Conservation (phyloP, 441 rosid genomes). For the Rhodomyrtus psidioides region DNA sequence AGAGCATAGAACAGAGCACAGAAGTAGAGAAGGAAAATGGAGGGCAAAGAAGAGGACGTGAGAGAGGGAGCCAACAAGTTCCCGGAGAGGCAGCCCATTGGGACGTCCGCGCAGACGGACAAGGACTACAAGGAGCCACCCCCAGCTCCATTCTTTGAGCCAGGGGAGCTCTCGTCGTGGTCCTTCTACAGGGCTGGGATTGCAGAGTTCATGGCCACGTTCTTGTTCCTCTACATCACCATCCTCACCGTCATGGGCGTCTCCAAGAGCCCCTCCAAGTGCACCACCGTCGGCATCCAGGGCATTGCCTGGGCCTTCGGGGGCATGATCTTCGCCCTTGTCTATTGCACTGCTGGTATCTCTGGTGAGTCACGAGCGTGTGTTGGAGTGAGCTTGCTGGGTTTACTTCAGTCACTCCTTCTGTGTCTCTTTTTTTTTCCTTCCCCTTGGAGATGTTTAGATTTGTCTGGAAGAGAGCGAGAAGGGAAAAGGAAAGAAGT, state of each 20-base stretch:
- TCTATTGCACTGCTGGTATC: slow-evolving; percentile 64
- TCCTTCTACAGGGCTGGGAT: slow-evolving; percentile 68
- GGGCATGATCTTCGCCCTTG: slow-evolving; percentile 71
- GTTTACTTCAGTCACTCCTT: background rate
- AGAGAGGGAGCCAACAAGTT: slow-evolving; percentile 38
- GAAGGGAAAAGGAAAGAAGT: background rate
- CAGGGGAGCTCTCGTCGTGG: slow-evolving; percentile 62
- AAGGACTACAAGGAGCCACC: slow-evolving; percentile 63
- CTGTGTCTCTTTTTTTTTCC: background rate
- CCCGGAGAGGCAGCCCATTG: slow-evolving; percentile 39
- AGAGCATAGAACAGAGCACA: background rate
- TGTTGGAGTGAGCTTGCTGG: background rate
- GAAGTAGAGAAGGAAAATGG: slow-evolving; percentile 16
- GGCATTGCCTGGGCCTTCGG: slow-evolving; percentile 72
- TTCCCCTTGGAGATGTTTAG: background rate
- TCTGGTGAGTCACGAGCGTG: slow-evolving; percentile 10
- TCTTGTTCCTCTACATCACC: slow-evolving; percentile 57
- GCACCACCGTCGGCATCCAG: slow-evolving; percentile 49
- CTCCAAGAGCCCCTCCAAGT: slow-evolving; percentile 20
- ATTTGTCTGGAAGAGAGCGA: background rate
- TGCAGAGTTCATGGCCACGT: slow-evolving; percentile 56
- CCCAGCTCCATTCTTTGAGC: slow-evolving; percentile 56
- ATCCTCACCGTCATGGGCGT: slow-evolving; percentile 59
- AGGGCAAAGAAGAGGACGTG: slow-evolving; percentile 47
- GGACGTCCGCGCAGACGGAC: slow-evolving; percentile 34